These are phyloP conservation scores for Colletotrichum sp. DNA, from an alignment of 2,329 filamentous ascomycete genomes.

Conservation along the genomic window DNA sequence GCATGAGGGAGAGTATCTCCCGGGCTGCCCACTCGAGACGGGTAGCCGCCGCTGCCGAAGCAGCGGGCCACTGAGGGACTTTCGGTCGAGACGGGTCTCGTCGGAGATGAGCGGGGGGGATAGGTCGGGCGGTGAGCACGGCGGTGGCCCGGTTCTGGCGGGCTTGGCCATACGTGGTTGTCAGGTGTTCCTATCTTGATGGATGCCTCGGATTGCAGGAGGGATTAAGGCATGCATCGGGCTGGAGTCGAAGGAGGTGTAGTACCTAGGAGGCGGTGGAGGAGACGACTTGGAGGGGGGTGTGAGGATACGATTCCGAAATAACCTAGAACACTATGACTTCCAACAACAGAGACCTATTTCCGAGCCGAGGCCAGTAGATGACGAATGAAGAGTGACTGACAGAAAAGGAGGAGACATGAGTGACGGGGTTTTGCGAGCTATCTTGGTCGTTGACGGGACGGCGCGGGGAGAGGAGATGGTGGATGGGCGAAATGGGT, in stretches of 20 bases:
- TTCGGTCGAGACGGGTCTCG: conserved; percentile 19
- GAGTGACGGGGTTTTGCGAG: neutral
- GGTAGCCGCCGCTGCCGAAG: conserved; percentile 14
- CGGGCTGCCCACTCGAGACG: conserved; percentile 13
- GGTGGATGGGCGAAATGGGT: neutral
- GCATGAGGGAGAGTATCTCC: conserved; percentile 48
- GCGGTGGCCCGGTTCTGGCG: conserved; percentile 18
- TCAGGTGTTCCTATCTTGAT: neutral
- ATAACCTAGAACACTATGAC: conserved; percentile 16
- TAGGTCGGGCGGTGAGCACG: conserved; percentile 18
- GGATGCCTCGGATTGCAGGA: conserved; percentile 11
- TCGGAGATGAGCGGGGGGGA: conserved; percentile 18
- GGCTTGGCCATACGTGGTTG: conserved; percentile 13
- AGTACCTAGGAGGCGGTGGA: conserved; percentile 8
- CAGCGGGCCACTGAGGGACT: conserved; percentile 19
- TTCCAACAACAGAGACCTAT: conserved; percentile 12
- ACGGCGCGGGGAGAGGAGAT: conserved; percentile 12
- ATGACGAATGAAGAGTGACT: conserved; percentile 3
- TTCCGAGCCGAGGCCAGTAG: neutral
- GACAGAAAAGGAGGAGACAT: neutral
- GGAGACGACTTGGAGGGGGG: neutral
- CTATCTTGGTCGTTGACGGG: conserved; percentile 6
- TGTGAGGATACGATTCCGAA: conserved; percentile 13
- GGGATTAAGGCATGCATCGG: conserved; percentile 9
- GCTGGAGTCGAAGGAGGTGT: neutral